Percentiles rank a stretch among this genome's conserved stretches.
These are phyloP conservation scores for Xylariaceae sp. DNA, from an alignment of 2,329 filamentous ascomycete species.

Conservation along the genomic window DNA sequence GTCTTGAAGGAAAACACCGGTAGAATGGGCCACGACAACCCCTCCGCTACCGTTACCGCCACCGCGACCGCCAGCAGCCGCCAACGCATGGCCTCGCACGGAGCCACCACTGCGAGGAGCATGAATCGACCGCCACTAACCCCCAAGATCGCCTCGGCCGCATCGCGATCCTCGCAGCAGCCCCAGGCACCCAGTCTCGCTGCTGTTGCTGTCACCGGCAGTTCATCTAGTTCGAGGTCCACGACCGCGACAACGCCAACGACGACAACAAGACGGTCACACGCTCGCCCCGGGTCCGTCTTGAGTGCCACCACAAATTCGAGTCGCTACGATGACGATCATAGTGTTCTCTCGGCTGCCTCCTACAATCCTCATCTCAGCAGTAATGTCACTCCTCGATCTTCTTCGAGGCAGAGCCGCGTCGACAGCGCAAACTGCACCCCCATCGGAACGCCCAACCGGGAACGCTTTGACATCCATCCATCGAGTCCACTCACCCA, in stretches of 20 bases:
- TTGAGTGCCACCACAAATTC: constrained; percentile 26
- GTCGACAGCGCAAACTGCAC: constrained; percentile 64
- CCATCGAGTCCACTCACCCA: constrained; percentile 33
- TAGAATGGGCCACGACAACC: constrained; percentile 40
- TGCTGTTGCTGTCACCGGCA: not conserved
- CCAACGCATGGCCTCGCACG: constrained; percentile 64
- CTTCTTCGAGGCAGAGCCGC: constrained; percentile 65
- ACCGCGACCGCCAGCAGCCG: constrained; percentile 45
- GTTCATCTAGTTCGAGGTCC: constrained; percentile 15
- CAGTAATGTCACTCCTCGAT: constrained; percentile 72
- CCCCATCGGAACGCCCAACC: constrained; percentile 55
- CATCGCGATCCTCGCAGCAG: constrained; percentile 13
- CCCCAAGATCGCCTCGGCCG: constrained; percentile 47
- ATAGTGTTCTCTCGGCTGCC: constrained; percentile 34
- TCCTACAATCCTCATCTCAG: constrained; percentile 52
- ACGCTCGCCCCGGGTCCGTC: constrained; percentile 26
- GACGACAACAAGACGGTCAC: constrained; percentile 37
- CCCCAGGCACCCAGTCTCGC: constrained; percentile 26
- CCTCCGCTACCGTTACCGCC: constrained; percentile 33
- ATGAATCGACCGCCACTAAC: constrained; percentile 46
- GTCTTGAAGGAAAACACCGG: constrained; percentile 26
- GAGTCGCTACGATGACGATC: constrained; percentile 46
- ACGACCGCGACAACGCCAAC: constrained; percentile 22
- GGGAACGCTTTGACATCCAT: constrained; percentile 39
- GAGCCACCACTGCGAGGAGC: constrained; percentile 54